These are phyloP conservation scores for Heimioporus sp. DNA, from an alignment of 768 basidiomycete species.

Conservation along the genomic window DNA sequence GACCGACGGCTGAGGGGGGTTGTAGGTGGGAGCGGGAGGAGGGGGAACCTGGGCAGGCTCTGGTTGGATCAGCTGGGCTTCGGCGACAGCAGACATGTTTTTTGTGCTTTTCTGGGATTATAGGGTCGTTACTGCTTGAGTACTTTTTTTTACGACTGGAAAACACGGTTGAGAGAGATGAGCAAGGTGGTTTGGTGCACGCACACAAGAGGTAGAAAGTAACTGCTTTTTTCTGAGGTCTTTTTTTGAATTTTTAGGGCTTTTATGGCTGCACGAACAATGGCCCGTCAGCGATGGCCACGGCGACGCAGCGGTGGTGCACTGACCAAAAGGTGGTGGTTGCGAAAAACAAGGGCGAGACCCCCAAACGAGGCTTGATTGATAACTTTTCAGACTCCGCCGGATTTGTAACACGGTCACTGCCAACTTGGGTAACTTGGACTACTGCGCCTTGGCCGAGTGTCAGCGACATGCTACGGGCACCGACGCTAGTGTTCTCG, in stretches of 20 bases:
- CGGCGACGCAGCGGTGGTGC: conserved; percentile 10
- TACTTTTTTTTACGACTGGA: conserved; percentile 76
- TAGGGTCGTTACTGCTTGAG: conserved; percentile 92
- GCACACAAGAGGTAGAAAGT: conserved; percentile 70
- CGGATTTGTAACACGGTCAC: conserved; percentile 15
- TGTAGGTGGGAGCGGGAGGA: conserved; percentile 52
- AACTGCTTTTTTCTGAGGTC: conserved; percentile 68
- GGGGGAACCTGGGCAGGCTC: conserved; percentile 46
- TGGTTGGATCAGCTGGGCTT: conserved; percentile 51
- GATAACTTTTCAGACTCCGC: conserved; percentile 43
- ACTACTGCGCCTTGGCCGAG: too few relatives aligned
- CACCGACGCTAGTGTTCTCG: conserved; percentile 11
- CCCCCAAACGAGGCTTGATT: conserved; percentile 19
- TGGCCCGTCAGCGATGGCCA: conserved; percentile 14
- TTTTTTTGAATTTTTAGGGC: conserved; percentile 63
- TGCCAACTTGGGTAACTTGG: too few relatives aligned
- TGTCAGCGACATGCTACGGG: conserved; percentile 26
- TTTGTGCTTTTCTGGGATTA: conserved; percentile 47
- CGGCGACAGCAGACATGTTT: conserved; percentile 59
- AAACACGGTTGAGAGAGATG: conserved; percentile 12
- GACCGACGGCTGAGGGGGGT: conserved; percentile 48
- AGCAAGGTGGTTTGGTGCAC: conserved; percentile 26
- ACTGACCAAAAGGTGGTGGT: conserved; percentile 67
- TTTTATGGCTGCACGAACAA: conserved; percentile 51
- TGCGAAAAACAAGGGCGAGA: conserved; percentile 43